A percentile compares a stretch with the other conserved stretches of the same genome.
Evolutionary conservation across 495 filamentous ascomycete species (phyloP).

Genomic region (Trichodelitschia bisporula): DNA sequence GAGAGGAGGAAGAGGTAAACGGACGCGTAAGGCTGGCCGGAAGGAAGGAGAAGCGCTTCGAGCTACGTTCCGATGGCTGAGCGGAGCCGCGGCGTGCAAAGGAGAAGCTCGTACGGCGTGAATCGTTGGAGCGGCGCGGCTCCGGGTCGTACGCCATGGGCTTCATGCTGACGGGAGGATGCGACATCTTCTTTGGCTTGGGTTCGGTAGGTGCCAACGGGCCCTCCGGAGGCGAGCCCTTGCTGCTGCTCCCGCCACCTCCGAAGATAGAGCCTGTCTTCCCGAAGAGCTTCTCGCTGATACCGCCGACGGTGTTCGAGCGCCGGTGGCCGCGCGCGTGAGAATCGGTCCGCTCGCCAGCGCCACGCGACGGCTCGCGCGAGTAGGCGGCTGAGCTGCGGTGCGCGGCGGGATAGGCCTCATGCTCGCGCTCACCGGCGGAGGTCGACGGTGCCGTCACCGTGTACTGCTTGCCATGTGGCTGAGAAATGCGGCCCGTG

Average conservation of each 20-base stretch:
- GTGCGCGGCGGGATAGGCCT: too few species aligned
- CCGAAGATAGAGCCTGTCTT: conserved; percentile 60
- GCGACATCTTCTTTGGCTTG: conserved; percentile 18
- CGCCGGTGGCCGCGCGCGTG: conserved; percentile 56
- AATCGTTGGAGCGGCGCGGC: background rate
- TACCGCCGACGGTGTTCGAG: conserved; percentile 68
- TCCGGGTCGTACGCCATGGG: background rate
- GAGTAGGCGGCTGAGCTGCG: too few species aligned
- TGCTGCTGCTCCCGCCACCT: conserved; percentile 9
- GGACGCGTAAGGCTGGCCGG: background rate
- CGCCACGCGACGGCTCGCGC: too few species aligned
- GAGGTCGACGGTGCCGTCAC: conserved; percentile 58
- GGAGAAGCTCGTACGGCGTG: conserved; percentile 1
- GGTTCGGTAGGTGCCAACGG: too few species aligned
- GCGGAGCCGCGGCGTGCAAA: too few species aligned
- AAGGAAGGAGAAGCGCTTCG: conserved; percentile 2
- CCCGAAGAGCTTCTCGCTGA: conserved; percentile 54
- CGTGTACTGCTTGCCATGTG: conserved; percentile 44
- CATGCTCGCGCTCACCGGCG: too few species aligned
- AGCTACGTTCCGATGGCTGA: too few species aligned
- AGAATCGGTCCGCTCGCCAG: too few species aligned
- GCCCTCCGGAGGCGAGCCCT: too few species aligned
- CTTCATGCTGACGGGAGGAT: conserved; percentile 13
- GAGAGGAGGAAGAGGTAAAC: background rate
- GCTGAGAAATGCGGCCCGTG: conserved; percentile 78